phyloP scores from a whole-genome alignment of 2,329 filamentous ascomycete genomes.

The Reticulascus tulasneorum region DNA sequence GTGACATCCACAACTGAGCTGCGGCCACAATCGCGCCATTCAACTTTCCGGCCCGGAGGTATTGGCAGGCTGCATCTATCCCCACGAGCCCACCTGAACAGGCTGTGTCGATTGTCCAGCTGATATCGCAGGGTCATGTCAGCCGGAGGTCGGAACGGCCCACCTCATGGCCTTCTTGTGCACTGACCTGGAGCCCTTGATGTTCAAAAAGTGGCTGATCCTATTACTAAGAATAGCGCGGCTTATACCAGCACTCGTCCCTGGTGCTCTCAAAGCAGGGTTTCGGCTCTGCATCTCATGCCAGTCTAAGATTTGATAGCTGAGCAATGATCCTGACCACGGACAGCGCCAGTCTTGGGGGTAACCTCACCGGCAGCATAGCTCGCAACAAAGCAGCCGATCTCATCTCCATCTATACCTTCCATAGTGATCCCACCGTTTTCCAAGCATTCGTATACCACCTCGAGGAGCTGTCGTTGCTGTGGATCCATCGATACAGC shows the following conservation, averaged over 20 bases:
- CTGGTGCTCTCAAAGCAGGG: conserved; percentile 2
- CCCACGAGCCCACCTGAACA: conserved; percentile 46
- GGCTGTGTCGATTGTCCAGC: conserved; percentile 30
- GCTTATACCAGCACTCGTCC: conserved; percentile 18
- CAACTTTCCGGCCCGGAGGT: conserved; percentile 27
- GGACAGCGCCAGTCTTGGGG: too few species aligned
- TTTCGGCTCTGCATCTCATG: conserved; percentile 13
- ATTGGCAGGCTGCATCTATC: conserved; percentile 36
- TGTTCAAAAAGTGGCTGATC: conserved; percentile 30
- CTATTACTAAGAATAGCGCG: conserved; percentile 31
- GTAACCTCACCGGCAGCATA: too few species aligned
- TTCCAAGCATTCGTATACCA: conserved; percentile 36
- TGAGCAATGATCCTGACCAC: too few species aligned
- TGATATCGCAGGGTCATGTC: conserved; percentile 24
- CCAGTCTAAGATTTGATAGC: too few species aligned
- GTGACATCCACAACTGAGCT: conserved; percentile 27
- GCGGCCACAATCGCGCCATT: conserved; percentile 29
- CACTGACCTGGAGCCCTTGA: conserved; percentile 20
- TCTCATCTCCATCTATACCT: conserved; percentile 18
- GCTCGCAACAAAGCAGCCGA: conserved; percentile 23
- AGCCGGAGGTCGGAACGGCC: too few species aligned
- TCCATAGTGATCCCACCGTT: conserved; percentile 27
- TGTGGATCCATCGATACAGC: conserved; percentile 38
- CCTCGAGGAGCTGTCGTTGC: conserved; percentile 34
- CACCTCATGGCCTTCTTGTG: too few species aligned